These are phyloP conservation scores for Pouteria glomerata DNA, from an alignment of 148 eudicot genomes.

Conservation along the genomic window DNA sequence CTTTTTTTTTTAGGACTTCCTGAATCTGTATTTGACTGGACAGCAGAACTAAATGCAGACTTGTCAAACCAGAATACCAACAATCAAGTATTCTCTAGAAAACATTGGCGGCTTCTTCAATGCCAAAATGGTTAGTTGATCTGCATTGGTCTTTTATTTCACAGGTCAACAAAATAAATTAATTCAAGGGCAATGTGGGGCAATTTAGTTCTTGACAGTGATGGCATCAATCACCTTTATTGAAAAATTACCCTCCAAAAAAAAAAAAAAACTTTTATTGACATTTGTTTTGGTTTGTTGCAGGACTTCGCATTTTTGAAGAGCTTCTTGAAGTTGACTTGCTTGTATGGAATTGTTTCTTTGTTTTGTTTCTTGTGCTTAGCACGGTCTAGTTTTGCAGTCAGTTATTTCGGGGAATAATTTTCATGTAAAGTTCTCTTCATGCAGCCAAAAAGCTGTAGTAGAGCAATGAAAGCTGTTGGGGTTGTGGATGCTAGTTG, in stretches of 20 bases:
- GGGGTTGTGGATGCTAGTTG: constrained; percentile 98
- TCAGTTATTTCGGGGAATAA: constrained; percentile 5
- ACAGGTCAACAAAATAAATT: not conserved
- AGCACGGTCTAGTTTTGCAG: not conserved
- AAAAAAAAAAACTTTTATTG: too few species aligned
- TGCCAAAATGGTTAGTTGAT: constrained; percentile 78
- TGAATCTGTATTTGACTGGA: constrained; percentile 90
- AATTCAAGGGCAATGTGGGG: not conserved
- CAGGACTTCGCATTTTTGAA: constrained; percentile 98
- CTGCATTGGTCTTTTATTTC: constrained; percentile 6
- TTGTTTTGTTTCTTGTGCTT: constrained; percentile 2
- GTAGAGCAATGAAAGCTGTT: constrained; percentile 99
- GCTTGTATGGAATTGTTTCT: constrained; percentile 53
- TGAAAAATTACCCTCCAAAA: not conserved
- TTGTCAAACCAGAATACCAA: constrained; percentile 57
- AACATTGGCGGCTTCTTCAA: constrained; percentile 98
- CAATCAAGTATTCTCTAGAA: constrained; percentile 83
- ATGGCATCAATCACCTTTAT: not conserved
- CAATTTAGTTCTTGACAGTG: not conserved
- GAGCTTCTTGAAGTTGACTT: constrained; percentile 96
- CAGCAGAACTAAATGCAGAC: constrained; percentile 73
- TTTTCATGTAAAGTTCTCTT: constrained; percentile 12
- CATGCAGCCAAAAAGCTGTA: constrained; percentile 96
- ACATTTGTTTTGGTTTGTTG: constrained; percentile 12
- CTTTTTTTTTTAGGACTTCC: constrained; percentile 85